Base-by-base conservation (phyloP, 2,329 filamentous ascomycete species). In the Fusarium luffae region DNA sequence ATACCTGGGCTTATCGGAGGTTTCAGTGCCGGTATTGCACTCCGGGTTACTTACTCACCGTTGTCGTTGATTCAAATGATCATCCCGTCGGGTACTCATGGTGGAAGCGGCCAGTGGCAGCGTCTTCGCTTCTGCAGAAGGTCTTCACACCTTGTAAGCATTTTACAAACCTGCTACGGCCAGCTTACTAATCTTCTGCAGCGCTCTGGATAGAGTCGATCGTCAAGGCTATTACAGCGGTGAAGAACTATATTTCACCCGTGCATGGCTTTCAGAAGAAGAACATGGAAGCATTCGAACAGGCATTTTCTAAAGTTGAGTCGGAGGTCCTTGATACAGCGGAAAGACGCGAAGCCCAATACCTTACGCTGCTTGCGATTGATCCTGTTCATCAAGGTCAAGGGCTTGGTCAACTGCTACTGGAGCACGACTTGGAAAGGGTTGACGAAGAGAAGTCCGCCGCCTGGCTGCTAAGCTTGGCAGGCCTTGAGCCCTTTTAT, bases 21-120 rank as follows among this genome's bases (percentile, higher is more conserved):
- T 48, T 48, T 28, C 60, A 55, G n/a, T 30, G 42, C 14, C 57
- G 60, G 2, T 63, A 62, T 4, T 63, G 60, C 57, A 63, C 41
- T 4, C 47, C 40, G 4, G 57, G 60, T 4, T 55, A 62, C 19
- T 63, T 48, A 3, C 48, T 63, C 7, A 63, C 34, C 9, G 57
- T 63, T 13, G 21, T 54, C 2, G 47, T 47, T 9, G 57, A 63
- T n/a, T 25, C 23, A 32, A 27, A 55, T 21, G 23, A 62, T 21
- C 34, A 63, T 18, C 60, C 60, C 7, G 47, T 48, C 11, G 60
- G 47, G 3, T 41, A 55, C 3, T 63, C 60, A 3, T 55, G 58
- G 57, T 63, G 57, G 60, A 63, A 63, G 3, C 32, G 34, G 11
- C 32, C 42, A n/a, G 5, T 14, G 8, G 12, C 9, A 2, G 25